Evolutionary conservation across 2,329 filamentous ascomycete genomes (phyloP).

Genomic region (Xylariaceae sp.): DNA sequence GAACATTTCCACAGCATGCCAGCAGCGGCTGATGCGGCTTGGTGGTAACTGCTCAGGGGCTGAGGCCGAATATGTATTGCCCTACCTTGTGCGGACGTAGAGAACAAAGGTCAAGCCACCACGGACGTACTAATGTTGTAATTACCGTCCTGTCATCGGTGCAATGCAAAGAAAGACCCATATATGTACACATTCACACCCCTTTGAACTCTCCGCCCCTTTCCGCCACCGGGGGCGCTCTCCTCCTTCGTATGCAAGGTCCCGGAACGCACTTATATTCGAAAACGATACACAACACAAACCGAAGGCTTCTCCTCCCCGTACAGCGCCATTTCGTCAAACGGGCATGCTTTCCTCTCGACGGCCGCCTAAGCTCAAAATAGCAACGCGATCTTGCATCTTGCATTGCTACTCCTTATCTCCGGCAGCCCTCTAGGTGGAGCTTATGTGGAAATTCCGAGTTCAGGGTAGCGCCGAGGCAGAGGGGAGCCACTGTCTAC

Average conservation of each 20-base stretch:
- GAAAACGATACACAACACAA: conserved; percentile 18
- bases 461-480: too few relatives aligned
- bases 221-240: background rate
- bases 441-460: too few relatives aligned
- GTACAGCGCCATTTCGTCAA: conserved; percentile 18
- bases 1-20: conserved; percentile 16
- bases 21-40: conserved; percentile 19
- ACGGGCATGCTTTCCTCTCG: conserved; percentile 19
- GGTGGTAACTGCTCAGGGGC: conserved; percentile 15
- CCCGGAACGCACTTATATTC: conserved; percentile 10
- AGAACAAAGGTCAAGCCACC: too few relatives aligned
- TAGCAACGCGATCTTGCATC: conserved; percentile 24
- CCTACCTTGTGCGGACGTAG: too few relatives aligned
- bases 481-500: background rate
- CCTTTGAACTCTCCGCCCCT: too few relatives aligned
- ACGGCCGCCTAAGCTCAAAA: conserved; percentile 15
- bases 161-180: too few relatives aligned
- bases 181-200: too few relatives aligned
- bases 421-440: conserved; percentile 17
- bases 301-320: conserved; percentile 4
- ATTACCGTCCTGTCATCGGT: too few relatives aligned
- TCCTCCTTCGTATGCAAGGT: conserved; percentile 2
- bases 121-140: too few relatives aligned
- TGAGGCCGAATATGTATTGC: conserved; percentile 10
- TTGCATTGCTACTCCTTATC: conserved; percentile 24